A percentile compares a stretch with the other conserved stretches of the same genome.
Conservation (phyloP, 2,329 filamentous ascomycete genomes). For the Hymenoscyphus linearis region DNA sequence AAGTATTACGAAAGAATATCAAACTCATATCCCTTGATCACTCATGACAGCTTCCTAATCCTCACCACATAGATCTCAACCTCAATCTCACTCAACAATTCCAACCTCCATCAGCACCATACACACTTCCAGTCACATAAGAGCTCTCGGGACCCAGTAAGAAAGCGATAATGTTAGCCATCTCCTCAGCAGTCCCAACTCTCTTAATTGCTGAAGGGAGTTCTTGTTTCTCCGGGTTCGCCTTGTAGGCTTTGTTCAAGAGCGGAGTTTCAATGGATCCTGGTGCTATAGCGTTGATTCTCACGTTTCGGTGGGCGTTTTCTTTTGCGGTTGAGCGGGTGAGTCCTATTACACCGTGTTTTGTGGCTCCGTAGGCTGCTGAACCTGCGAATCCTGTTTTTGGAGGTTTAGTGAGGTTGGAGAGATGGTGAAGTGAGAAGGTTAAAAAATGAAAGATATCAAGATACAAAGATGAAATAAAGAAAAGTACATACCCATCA, state of each 20-base stretch:
- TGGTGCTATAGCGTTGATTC: slow-evolving; percentile 28
- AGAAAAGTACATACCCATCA: slow-evolving; percentile 34
- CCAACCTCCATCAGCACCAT: slow-evolving; percentile 28
- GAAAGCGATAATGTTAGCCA: slow-evolving; percentile 39
- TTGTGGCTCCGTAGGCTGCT: slow-evolving; percentile 35
- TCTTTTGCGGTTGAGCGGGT: slow-evolving; percentile 37
- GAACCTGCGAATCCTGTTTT: slow-evolving; percentile 28
- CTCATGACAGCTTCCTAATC: background rate
- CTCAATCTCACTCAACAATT: slow-evolving; percentile 17
- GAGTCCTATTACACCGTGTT: slow-evolving; percentile 38
- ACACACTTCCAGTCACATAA: slow-evolving; percentile 27
- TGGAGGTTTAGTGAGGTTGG: background rate
- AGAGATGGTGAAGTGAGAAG: slow-evolving; percentile 26
- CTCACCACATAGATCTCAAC: background rate
- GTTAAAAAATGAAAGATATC: no score
- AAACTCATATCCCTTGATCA: background rate
- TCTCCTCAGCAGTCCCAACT: slow-evolving; percentile 43
- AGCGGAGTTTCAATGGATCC: slow-evolving; percentile 46
- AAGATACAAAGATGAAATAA: no score
- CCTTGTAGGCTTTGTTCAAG: slow-evolving; percentile 36
- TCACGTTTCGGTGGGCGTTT: slow-evolving; percentile 37
- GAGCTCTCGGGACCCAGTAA: slow-evolving; percentile 36
- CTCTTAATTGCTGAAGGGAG: slow-evolving; percentile 35
- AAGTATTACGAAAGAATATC: background rate
- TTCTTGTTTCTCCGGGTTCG: slow-evolving; percentile 27